Base-by-base conservation (phyloP, 116 monocot genomes). In the Zostera marina region DNA sequence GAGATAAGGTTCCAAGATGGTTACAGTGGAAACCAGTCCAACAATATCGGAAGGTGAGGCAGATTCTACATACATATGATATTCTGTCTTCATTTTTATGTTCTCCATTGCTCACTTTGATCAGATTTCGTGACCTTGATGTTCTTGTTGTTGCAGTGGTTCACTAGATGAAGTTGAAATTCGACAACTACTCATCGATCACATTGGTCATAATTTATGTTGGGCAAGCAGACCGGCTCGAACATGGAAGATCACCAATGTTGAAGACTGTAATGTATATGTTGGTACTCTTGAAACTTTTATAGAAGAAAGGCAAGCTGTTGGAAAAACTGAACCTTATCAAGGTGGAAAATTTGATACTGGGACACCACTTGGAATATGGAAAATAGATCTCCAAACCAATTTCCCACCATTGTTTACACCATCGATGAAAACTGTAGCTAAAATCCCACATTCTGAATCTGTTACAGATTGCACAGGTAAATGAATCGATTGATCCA, bases 251-350 rank as follows among this genome's bases (percentile, higher is more conserved):
- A 85, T 96, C 42, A 53, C 53, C 57, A 72, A 85, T 6, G 61
- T 96, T 72, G 96, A 96, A 62, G 96, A 96, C 56, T 96, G 96
- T 70, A 90, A 96, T 68, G 86, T 96, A 14, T 96, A 89, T 66
- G 78, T 96, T 14, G 96, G 96, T 49, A 89, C 80, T 22, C 42
- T 96, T 17, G 96, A 96, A 72, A 89, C 86, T 51, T 96, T 96
- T 61, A 73, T 89, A 25, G 96, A 96, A 70, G 90, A 85, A 64
- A 85, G 96, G 63, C 82, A 96, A 56, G 40, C 54, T 52, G 51
- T 76, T 25, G 70, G 9, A 47, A 78, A 78, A 69, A 89, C 51
- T 44, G 78, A 78, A 65, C 82, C 90, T 19, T 78, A 78, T 55
- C 10, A 58, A 7, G 82, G 80, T 58, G 78, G 68, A 21, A 63